Percentiles rank a stretch among this genome's conserved stretches.
phyloP scores from a whole-genome alignment of 148 eudicot genomes.

The Spergularia bocconei region DNA sequence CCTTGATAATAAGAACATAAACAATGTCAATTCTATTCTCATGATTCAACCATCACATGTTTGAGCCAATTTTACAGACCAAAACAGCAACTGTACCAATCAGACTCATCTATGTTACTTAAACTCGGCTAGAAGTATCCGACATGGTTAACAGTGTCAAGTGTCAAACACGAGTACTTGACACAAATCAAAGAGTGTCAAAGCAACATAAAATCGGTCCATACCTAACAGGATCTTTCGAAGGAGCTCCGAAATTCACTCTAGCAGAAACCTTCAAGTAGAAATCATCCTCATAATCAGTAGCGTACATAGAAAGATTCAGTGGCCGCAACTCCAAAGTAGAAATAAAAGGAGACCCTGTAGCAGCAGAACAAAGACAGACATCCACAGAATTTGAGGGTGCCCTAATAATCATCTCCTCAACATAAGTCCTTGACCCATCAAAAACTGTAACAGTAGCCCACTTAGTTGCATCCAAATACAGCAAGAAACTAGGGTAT shows the following conservation, averaged over 20 bases:
- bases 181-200: background rate
- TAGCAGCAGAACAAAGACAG: slow-evolving; percentile 88
- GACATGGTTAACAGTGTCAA: too few species aligned
- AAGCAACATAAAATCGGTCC: background rate
- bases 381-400: slow-evolving; percentile 66
- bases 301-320: slow-evolving; percentile 92
- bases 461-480: slow-evolving; percentile 95
- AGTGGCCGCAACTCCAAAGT: slow-evolving; percentile 83
- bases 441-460: slow-evolving; percentile 66
- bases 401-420: slow-evolving; percentile 91
- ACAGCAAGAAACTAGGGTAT: slow-evolving; percentile 77
- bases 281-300: slow-evolving; percentile 79
- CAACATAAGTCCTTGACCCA: slow-evolving; percentile 51
- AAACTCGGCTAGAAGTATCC: background rate
- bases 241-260: slow-evolving; percentile 84
- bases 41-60: slow-evolving; percentile 6
- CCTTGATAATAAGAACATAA: slow-evolving; percentile 43
- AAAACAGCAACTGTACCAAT: background rate
- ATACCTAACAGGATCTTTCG: slow-evolving; percentile 66
- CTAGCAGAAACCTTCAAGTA: slow-evolving; percentile 81
- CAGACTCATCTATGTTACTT: background rate
- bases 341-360: slow-evolving; percentile 84
- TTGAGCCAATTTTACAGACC: background rate
- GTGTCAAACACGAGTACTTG: background rate
- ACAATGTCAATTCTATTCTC: background rate